Base-by-base conservation (phyloP, 2,329 filamentous ascomycete species). In the Lecanicillium sp. region DNA sequence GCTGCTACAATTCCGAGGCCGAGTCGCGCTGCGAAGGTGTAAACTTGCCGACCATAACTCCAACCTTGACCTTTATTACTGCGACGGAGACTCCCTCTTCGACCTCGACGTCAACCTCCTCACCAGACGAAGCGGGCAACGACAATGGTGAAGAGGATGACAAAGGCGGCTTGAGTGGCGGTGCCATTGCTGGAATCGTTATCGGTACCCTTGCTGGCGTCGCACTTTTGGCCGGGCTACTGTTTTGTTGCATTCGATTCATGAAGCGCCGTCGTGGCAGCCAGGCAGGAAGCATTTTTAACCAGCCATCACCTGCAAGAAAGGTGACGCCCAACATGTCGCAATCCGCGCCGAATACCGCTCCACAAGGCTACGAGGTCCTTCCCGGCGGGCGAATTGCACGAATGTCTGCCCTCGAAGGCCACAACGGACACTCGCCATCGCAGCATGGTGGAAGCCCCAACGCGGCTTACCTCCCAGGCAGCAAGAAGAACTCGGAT, bases 381-480 rank as follows among this genome's bases (percentile, higher is more conserved):
- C 71, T 94, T 9, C 85, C 88, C 5, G 89, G 88, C 31, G 88
- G 87, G 20, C 82, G 92, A 45, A 92, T 98, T 43, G 86, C 92
- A 29, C 81, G 92, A 40, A 96, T 98, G 92, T 89, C 90, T 29
- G 92, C 92, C 25, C 63, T 98, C 37, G 90, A 95, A 62, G 82
- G 80, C 5, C 77, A 82, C 39, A 77, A 78, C 1, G 76, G 72
- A 42, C 73, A 78, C 16, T 76, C 78, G 3, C 71, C 78, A 1
- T 70, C 69, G 3, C 68, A 68, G 22, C 72, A 73, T 41, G 71
- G 61, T 32, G 64, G 63, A 12, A 55, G 58, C 15, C 50, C 67
- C 45, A 60, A 25, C 11, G 22, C 22, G 7, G 22, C 22, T 25
- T 25, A 25, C 22, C 22, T 25, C 7, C 55, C 58, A 5, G 59